Conservation (phyloP, 176 grass and related monocot genomes). For the Miscanthus lutarioriparius region DNA sequence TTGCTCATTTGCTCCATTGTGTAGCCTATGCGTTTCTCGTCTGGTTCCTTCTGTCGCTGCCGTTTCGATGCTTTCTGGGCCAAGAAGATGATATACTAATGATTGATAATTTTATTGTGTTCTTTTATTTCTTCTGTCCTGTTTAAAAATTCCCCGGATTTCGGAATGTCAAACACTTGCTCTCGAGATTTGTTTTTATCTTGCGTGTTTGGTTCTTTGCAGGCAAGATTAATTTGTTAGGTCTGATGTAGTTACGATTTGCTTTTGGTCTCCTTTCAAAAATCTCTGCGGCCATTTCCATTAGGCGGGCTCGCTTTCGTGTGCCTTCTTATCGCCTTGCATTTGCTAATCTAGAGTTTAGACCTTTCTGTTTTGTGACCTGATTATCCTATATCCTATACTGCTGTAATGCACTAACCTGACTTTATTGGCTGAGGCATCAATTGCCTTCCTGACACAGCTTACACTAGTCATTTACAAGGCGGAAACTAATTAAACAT, state of each 20-base stretch:
- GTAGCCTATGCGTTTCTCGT: not conserved
- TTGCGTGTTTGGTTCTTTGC: conserved; percentile 1
- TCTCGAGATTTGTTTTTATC: not conserved
- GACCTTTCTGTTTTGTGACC: not conserved
- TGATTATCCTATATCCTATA: conserved; percentile 19
- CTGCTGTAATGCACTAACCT: not conserved
- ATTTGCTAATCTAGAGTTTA: conserved; percentile 15
- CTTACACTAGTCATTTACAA: conserved; percentile 16
- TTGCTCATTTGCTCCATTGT: conserved; percentile 26
- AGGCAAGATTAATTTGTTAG: not conserved
- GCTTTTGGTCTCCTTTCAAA: not conserved
- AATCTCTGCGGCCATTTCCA: not conserved
- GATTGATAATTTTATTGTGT: conserved; percentile 10
- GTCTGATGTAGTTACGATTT: not conserved
- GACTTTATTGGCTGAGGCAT: not conserved
- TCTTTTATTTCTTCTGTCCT: not conserved
- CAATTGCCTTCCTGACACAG: not conserved
- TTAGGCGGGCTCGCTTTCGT: conserved; percentile 3
- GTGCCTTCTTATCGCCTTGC: not conserved
- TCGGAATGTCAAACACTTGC: not conserved
- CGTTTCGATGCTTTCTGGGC: not conserved
- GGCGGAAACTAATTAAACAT: not conserved
- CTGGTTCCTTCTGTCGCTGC: conserved; percentile 16
- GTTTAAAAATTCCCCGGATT: not conserved
- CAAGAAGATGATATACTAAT: not conserved